Percentiles rank a stretch among this genome's conserved stretches.
Conservation (phyloP, 2,329 filamentous ascomycete species). For the Atkinsonella texensis region DNA sequence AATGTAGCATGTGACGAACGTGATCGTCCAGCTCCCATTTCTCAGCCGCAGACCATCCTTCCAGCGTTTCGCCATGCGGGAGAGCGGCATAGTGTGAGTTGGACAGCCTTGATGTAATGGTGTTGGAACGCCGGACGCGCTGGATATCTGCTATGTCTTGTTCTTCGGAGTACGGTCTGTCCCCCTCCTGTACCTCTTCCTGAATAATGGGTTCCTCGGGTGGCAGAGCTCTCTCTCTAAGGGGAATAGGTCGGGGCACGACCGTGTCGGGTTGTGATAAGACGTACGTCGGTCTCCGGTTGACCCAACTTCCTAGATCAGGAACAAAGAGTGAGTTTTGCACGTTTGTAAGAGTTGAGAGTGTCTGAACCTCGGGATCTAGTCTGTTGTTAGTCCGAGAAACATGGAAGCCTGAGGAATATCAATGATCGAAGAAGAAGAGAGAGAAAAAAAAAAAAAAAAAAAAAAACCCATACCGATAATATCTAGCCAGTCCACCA, state of each 20-base stretch:
- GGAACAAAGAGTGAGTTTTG: constrained; percentile 84
- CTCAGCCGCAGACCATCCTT: constrained; percentile 65
- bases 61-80: constrained; percentile 58
- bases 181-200: background rate
- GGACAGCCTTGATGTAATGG: constrained; percentile 55
- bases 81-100: constrained; percentile 68
- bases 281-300: constrained; percentile 68
- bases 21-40: constrained; percentile 72
- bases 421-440: too few species aligned
- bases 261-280: constrained; percentile 35
- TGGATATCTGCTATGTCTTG: constrained; percentile 11
- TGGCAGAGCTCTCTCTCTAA: background rate
- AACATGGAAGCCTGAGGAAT: background rate
- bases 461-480: constrained; percentile 19
- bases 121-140: constrained; percentile 31
- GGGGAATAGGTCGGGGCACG: background rate
- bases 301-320: constrained; percentile 62
- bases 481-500: constrained; percentile 29
- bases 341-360: constrained; percentile 77
- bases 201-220: constrained; percentile 10
- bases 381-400: background rate
- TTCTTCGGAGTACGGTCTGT: constrained; percentile 7
- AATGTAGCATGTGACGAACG: constrained; percentile 80
- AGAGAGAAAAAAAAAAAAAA: background rate
- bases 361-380: constrained; percentile 75